Base-by-base conservation (phyloP, 805 yeast species). In the Lachancea lanzarotensis region DNA sequence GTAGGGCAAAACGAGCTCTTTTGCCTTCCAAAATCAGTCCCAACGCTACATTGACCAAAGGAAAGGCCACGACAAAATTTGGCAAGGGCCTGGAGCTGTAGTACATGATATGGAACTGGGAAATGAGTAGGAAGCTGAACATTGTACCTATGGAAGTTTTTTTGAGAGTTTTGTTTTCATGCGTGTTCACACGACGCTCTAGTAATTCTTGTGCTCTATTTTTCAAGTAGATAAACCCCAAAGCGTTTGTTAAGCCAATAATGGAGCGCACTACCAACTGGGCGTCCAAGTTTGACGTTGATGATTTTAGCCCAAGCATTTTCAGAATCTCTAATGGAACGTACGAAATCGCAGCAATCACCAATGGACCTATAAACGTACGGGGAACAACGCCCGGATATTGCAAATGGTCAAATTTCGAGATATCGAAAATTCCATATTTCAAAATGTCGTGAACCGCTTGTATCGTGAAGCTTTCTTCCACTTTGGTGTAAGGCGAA, bases 311-410 rank as follows among this genome's bases (percentile, higher is more conserved):
- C 5, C 15, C 15, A 3, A 29, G 11, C 4, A 33, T 9, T 18
- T 15, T 33, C 35, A 33, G 19, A 18, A 33, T 15, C 16, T 33
- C 16, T 5, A 33, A 7, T 4, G 20, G 20, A 12, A 18, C 17
- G 18, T 10, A 12, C 1, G 76, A 62, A 1, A 79, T 35, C 0
- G 57, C 57, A 0, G 86, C 71, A 11, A 87, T 48, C 1, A 78
- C 48, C 41, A 81, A 52, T 9, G 93, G 74, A 1, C 95, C 95
- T 11, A 86, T 57, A 56, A 89, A 90, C 0, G 95, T 78, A 43
- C 97, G 72, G 25, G 95, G 95, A 7, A 91, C 96, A 1, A 72
- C 90, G 2, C 97, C 97, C 0, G 96, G 95, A 60, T 87, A 91
- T 42, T 70, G 63, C 7, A 71, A 50, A 60, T 91, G 98, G 58